Base-by-base conservation (phyloP, 192 early-diverging fungal species). In the Rhizoclosmatium sp. region DNA sequence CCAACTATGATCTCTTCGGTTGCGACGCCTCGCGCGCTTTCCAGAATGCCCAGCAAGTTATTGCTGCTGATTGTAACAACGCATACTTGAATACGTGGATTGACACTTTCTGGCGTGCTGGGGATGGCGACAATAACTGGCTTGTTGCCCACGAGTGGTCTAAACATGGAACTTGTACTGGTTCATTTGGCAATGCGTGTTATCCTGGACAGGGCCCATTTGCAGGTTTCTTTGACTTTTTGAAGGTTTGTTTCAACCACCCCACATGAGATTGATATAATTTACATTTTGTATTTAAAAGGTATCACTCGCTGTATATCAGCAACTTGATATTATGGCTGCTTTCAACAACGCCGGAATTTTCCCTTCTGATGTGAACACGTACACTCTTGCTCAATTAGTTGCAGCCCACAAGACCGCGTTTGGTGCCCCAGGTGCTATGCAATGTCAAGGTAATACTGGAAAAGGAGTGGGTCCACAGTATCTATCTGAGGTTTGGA, bases 121-220 rank as follows among this genome's bases (percentile, higher is more conserved):
- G 91, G 81, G 89, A 91, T 70, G 92, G 91, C 45, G 88, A 92
- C 84, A 91, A 94, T 82, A 90, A 94, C 83, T 89, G 84, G 81
- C 92, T 95, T 83, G 93, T 91, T 91, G 76, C 89, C 2, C 93
- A 95, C 76, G 93, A 95, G 69, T 95, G 91, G 91, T 80, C 78
- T 84, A 95, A 95, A 85, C 93, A 95, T 76, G 93, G 93, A 39
- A 93, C 91, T 5, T 94, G 92, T 80, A 87, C 93, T 4, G 86
- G 87, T 78, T 93, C 54, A 84, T 86, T 19, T 93, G 91, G 19
- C 21, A 46, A 2, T 94, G 93, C 85, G 89, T 87, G 69, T 78
- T 44, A 19, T 12, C 58, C 49, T 16, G 23, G 19, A 21, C 91
- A 87, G 47, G 64, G 56, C 21, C 67, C 84, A 64, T 74, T 88